phyloP scores from a whole-genome alignment of 352 stramenopile species.

The Phytophthora brassicae region DNA sequence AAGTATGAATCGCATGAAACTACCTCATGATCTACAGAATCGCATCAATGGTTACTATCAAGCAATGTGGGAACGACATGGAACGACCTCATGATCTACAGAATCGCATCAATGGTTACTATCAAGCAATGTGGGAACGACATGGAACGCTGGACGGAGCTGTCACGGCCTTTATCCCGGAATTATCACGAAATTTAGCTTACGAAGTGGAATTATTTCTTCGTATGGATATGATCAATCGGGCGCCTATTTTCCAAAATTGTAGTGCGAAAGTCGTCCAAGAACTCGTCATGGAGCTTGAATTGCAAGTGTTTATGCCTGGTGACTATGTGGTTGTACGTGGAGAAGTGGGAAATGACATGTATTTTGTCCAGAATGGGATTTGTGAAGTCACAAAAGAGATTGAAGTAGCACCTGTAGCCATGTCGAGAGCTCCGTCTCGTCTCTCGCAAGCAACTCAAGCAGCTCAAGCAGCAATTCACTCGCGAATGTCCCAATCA shows the following conservation, averaged over 20 bases:
- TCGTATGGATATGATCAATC: constrained; percentile 89
- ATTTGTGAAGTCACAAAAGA: constrained; percentile 84
- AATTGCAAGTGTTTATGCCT: constrained; percentile 84
- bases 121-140: constrained; percentile 85
- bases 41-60: constrained; percentile 88
- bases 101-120: constrained; percentile 86
- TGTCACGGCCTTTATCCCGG: constrained; percentile 74
- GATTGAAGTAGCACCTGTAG: constrained; percentile 16
- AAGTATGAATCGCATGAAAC: constrained; percentile 80
- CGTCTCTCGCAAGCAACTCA: constrained; percentile 20
- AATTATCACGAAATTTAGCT: constrained; percentile 77
- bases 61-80: constrained; percentile 84
- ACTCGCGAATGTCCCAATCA: background rate
- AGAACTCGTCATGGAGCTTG: constrained; percentile 81
- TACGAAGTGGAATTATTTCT: constrained; percentile 86
- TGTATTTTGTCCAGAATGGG: constrained; percentile 88
- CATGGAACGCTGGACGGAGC: constrained; percentile 79
- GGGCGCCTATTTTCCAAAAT: constrained; percentile 79
- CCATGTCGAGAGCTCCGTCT: constrained; percentile 4
- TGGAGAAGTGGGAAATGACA: constrained; percentile 83
- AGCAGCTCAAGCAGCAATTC: constrained; percentile 13
- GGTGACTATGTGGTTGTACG: constrained; percentile 84
- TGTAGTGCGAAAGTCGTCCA: constrained; percentile 84
- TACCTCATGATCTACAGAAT: constrained; percentile 78
- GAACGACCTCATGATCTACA: constrained; percentile 73